Base-by-base conservation (phyloP, 331 rosid species). In the Acacia concinna region DNA sequence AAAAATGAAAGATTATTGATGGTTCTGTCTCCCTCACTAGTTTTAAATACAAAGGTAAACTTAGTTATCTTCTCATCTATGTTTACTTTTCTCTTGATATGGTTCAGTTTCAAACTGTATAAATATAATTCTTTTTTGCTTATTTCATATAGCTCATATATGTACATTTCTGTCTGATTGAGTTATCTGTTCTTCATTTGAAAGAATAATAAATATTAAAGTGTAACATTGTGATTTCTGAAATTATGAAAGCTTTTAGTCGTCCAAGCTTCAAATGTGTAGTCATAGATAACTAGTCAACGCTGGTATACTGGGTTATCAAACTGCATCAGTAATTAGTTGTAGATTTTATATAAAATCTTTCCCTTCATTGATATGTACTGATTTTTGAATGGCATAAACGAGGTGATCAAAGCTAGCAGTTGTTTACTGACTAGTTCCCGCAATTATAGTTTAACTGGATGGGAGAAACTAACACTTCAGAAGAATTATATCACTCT, bases 1-100 rank as follows among this genome's bases (percentile, higher is more conserved):
- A 76, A 79, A 83, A 84, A 83, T 23, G 97, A 95, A 27, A 89
- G 82, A 66, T 88, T 91, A 76, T 68, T 91, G 84, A 84, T 95
- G 97, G 93, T 86, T 31, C 44, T 92, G 76, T 82, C 98, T 74
- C 94, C 97, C 30, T 84, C 97, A 4, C 90, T 92, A 38, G 84
- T 89, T 87, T 88, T 85, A 79, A 82, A 47, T 40, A 66, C 82
- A 15, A 89, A 92, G 96, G 97, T 94, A 87, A 75, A 32, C 18
- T 37, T 59, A 20, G 71, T 68, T 79, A 64, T 77, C 54, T 34
- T 75, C 13, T 21, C 34, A 20, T 62, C 38, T 52, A 18, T 13
- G 7, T 47, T 82, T 46, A 23, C 52, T 83, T 46, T 30, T 66
- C 41, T 40, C 41, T 81, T 20, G 30, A 25, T 57, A 25, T 57